phyloP scores from a whole-genome alignment of 2,329 filamentous ascomycete species.

The Didymella pinodella region DNA sequence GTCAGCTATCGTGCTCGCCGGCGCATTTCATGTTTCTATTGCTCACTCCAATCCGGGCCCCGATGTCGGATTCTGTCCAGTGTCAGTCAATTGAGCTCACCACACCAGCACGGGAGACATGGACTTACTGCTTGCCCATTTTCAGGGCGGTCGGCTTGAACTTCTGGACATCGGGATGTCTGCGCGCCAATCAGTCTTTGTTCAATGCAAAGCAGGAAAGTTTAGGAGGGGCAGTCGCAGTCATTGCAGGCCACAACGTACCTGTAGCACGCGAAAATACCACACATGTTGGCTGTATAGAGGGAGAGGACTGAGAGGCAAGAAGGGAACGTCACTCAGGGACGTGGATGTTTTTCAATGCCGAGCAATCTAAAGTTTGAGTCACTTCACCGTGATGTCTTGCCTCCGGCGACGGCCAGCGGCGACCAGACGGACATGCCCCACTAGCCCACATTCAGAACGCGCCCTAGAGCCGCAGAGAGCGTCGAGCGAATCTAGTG shows the following conservation, averaged over 20 bases:
- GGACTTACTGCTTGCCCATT: constrained; percentile 88
- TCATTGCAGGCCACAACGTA: constrained; percentile 52
- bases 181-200: constrained; percentile 49
- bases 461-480: constrained; percentile 30
- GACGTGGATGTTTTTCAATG: constrained; percentile 19
- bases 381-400: constrained; percentile 33
- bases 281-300: constrained; percentile 75
- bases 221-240: constrained; percentile 36
- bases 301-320: constrained; percentile 12
- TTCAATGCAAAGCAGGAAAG: constrained; percentile 20
- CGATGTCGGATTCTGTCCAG: constrained; percentile 82
- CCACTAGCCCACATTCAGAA: constrained; percentile 31
- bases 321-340: constrained; percentile 9
- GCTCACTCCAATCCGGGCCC: constrained; percentile 98
- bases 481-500: constrained; percentile 15
- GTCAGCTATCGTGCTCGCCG: constrained; percentile 42
- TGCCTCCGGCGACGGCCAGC: constrained; percentile 31
- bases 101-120: constrained; percentile 1
- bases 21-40: constrained; percentile 38
- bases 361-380: constrained; percentile 32
- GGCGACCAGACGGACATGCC: constrained; percentile 28
- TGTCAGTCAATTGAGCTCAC: constrained; percentile 45
- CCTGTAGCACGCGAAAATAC: constrained; percentile 95
- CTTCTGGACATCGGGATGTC: constrained; percentile 90
- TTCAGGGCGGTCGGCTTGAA: constrained; percentile 95